A percentile compares a stretch with the other conserved stretches of the same genome.
Evolutionary conservation across 2,329 filamentous ascomycete genomes (phyloP).

Genomic region (Monascus ruber): DNA sequence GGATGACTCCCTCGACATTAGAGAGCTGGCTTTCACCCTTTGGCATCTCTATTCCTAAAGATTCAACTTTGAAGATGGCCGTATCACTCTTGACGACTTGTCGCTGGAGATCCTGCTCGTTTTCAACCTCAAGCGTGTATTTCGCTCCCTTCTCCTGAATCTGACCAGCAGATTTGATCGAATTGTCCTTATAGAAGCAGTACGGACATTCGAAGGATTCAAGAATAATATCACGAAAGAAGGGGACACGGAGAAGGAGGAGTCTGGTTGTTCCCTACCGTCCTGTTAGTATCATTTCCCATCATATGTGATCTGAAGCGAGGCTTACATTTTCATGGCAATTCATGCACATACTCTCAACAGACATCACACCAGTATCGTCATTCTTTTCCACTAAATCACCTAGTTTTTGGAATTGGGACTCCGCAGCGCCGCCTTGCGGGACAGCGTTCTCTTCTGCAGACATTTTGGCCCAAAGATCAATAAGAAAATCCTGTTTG

Average conservation of each 20-base stretch:
- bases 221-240: conserved; percentile 93
- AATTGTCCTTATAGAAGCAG: conserved; percentile 82
- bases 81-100: conserved; percentile 89
- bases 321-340: conserved; percentile 59
- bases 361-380: conserved; percentile 32
- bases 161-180: conserved; percentile 82
- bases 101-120: conserved; percentile 62
- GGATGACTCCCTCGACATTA: conserved; percentile 82
- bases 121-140: conserved; percentile 70
- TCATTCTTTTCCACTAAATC: conserved; percentile 29
- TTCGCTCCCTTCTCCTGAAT: conserved; percentile 81
- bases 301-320: not conserved
- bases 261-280: conserved; percentile 68
- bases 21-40: conserved; percentile 82
- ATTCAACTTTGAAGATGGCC: conserved; percentile 74
- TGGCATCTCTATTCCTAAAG: conserved; percentile 87
- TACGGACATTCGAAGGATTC: conserved; percentile 93
- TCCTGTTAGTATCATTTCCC: conserved; percentile 6
- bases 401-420: conserved; percentile 28
- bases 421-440: conserved; percentile 12
- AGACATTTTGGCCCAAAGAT: conserved; percentile 11
- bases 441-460: conserved; percentile 8
- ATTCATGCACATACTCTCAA: conserved; percentile 76
- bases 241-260: conserved; percentile 84
- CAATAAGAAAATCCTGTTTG: too few relatives aligned